phyloP scores from a whole-genome alignment of 805 yeast genomes.

The Saccharomycopsis microspora region DNA sequence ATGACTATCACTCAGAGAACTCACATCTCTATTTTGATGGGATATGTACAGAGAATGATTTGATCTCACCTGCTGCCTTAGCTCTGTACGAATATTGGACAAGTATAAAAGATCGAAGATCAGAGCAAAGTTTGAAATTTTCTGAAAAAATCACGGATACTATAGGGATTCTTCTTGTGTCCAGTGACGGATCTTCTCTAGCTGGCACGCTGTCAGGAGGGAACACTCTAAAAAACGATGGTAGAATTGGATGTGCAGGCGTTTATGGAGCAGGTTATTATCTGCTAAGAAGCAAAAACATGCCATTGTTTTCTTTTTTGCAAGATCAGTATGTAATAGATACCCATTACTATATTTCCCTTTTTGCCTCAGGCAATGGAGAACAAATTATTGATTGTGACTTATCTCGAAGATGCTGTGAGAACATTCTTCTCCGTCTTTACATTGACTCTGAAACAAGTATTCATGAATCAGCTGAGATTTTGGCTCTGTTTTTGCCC shows the following conservation, averaged over 20 bases:
- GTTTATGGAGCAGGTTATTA: slow-evolving; percentile 35
- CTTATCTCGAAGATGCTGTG: slow-evolving; percentile 26
- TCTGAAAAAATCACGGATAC: slow-evolving; percentile 28
- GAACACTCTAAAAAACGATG: slow-evolving; percentile 35
- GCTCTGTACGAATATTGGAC: slow-evolving; percentile 1
- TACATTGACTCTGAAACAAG: slow-evolving; percentile 7
- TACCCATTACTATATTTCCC: slow-evolving; percentile 3
- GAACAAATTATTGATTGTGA: slow-evolving; percentile 39
- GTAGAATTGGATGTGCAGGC: slow-evolving; percentile 45
- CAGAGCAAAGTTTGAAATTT: background rate
- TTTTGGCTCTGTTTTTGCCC: background rate
- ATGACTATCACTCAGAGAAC: slow-evolving; percentile 1
- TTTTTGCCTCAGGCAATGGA: slow-evolving; percentile 43
- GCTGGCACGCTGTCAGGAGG: slow-evolving; percentile 43
- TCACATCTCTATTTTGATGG: background rate
- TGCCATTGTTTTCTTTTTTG: slow-evolving; percentile 18
- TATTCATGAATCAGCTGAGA: slow-evolving; percentile 13
- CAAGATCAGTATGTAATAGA: slow-evolving; percentile 17
- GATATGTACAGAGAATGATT: slow-evolving; percentile 24
- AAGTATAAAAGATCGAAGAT: background rate
- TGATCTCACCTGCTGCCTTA: slow-evolving; percentile 17
- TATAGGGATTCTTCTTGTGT: slow-evolving; percentile 28
- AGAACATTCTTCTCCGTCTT: slow-evolving; percentile 7
- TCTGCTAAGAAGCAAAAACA: slow-evolving; percentile 15
- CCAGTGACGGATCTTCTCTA: slow-evolving; percentile 14